phyloP scores from a whole-genome alignment of 768 basidiomycete genomes.

The Austroboletus festivus region DNA sequence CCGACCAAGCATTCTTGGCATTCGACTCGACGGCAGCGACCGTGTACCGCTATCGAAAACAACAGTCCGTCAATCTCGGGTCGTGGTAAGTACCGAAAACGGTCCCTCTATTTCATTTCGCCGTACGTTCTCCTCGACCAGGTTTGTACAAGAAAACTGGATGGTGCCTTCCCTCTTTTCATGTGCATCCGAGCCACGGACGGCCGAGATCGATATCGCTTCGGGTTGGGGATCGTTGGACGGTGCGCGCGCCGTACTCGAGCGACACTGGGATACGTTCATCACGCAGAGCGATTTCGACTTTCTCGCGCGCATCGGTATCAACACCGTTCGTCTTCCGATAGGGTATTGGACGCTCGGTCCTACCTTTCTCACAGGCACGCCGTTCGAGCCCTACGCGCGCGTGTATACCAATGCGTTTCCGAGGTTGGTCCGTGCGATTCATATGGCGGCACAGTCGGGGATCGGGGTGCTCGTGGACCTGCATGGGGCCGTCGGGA shows the following conservation, averaged over 20 bases:
- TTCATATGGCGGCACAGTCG: slow-evolving; percentile 38
- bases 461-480: slow-evolving; percentile 53
- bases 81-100: slow-evolving; percentile 12
- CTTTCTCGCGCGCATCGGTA: slow-evolving; percentile 54
- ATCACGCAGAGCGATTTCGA: slow-evolving; percentile 62
- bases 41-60: slow-evolving; percentile 21
- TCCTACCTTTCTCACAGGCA: slow-evolving; percentile 30
- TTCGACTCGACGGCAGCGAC: slow-evolving; percentile 14
- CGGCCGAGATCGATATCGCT: slow-evolving; percentile 65
- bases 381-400: slow-evolving; percentile 39
- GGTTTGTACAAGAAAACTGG: slow-evolving; percentile 76
- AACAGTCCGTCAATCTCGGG: slow-evolving; percentile 21
- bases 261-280: slow-evolving; percentile 75
- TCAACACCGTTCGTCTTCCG: slow-evolving; percentile 64
- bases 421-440: slow-evolving; percentile 36
- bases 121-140: slow-evolving; percentile 16
- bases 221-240: slow-evolving; percentile 42
- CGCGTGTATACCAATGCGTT: slow-evolving; percentile 44
- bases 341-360: slow-evolving; percentile 50
- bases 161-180: slow-evolving; percentile 66
- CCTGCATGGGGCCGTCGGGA: slow-evolving; percentile 52
- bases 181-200: slow-evolving; percentile 49
- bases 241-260: slow-evolving; percentile 50
- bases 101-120: not conserved
- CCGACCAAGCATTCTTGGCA: slow-evolving; percentile 10